Evolutionary conservation across 208 protist species (phyloP), one percentile per base, ranked within the genome.

Genomic region (Tritrichomonas musculus): DNA sequence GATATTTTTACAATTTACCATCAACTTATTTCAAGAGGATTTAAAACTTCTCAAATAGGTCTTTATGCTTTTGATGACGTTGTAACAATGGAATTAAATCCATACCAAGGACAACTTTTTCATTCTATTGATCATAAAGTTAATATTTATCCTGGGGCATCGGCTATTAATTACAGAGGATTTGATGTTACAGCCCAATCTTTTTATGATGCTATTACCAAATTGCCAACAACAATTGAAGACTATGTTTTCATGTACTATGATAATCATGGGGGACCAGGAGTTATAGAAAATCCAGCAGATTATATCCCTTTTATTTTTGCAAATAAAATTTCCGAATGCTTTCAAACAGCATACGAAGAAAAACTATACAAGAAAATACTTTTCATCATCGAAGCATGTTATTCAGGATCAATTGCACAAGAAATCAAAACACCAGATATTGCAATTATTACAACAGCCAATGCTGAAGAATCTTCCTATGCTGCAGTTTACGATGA

Each of bases 1-100:
- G 95, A 96, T 77, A 64, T 95, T 69, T 96, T 57, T 53, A 95
- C 94, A 49, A 92, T 93, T 17, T 96, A 95, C 33, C 92, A 96
- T 57, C 50, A 96, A n/a, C 47, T 96, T 9, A 53, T 39, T 14
- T 27, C 95, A 41, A 39, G 92, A 14, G 94, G 93, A 57, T 92
- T 95, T 36, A 30, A 25, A 17, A 1, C 11, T 1, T 25, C 33
- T 27, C 11, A 96, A 17, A 94, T 96, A 30, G 95, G 96, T 60
- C 53, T 69, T 27, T 84, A 96, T n/a, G 11, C 33, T 9, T 93
- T 84, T 44, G 95, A 96, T 80, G 95, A 96, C 88, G 88, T 96
- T 77, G 95, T 95, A 22, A 53, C 47, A 80, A 30, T 66, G 13
- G 0, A 1, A n/a, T 0, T 93, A 53, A 96, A 96, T 72, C 94